Percentiles rank a stretch among this genome's conserved stretches.
Conservation (phyloP, 2,329 filamentous ascomycete genomes). For the Cercospora citrullina region DNA sequence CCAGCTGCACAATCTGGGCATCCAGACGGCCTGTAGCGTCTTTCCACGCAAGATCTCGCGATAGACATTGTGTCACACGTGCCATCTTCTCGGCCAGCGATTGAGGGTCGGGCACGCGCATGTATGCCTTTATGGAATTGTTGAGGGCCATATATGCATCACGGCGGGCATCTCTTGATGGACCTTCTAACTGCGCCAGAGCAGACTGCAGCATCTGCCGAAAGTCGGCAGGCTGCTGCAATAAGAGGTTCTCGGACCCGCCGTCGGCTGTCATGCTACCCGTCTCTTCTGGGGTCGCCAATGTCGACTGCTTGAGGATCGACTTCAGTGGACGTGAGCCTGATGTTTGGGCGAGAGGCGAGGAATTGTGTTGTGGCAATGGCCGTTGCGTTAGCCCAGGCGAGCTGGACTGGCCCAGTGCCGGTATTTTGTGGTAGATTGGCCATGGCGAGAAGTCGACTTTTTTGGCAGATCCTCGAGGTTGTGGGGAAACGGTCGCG, state of each 20-base stretch:
- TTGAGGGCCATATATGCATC: conserved; percentile 86
- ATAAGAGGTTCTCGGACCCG: conserved; percentile 44
- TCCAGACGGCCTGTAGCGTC: conserved; percentile 54
- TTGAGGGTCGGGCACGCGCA: conserved; percentile 73
- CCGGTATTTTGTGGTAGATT: conserved; percentile 47
- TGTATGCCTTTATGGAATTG: conserved; percentile 74
- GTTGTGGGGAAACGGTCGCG: conserved; percentile 34
- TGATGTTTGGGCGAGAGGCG: conserved; percentile 40
- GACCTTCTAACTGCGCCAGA: conserved; percentile 74
- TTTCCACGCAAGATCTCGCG: conserved; percentile 71
- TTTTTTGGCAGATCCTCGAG: conserved; percentile 52
- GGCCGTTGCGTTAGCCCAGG: conserved; percentile 37
- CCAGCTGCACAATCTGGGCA: conserved; percentile 71
- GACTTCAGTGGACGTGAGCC: conserved; percentile 62
- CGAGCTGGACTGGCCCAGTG: conserved; percentile 39
- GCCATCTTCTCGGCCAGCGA: conserved; percentile 74
- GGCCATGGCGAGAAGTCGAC: conserved; percentile 64
- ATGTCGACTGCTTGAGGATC: conserved; percentile 74
- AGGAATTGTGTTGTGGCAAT: conserved; percentile 27
- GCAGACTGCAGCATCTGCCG: conserved; percentile 82
- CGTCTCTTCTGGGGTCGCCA: conserved; percentile 39
- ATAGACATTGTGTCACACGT: conserved; percentile 76
- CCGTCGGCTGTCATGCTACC: conserved; percentile 40
- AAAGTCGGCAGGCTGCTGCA: conserved; percentile 60
- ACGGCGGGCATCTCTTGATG: conserved; percentile 69